These are phyloP conservation scores for Litchi chinensis DNA, from an alignment of 345 rosid species.

Conservation along the genomic window DNA sequence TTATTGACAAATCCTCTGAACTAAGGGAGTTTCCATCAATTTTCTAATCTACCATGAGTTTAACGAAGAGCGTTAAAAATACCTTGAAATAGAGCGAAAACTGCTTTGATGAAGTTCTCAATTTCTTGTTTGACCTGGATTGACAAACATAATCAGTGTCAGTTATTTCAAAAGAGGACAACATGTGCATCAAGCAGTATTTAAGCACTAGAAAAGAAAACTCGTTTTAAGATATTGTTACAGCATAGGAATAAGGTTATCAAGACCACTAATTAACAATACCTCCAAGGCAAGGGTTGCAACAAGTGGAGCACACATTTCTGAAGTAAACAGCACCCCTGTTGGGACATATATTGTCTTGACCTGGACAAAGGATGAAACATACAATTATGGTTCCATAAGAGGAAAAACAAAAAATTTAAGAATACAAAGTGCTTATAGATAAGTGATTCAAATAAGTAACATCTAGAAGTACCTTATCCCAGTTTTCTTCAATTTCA, in stretches of 20 bases:
- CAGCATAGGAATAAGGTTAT: conserved; percentile 3
- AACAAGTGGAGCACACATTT: conserved; percentile 81
- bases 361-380: conserved; percentile 51
- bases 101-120: conserved; percentile 69
- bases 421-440: background rate
- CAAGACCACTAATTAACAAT: conserved; percentile 23
- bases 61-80: conserved; percentile 6
- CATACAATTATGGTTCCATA: conserved; percentile 5
- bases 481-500: conserved; percentile 99
- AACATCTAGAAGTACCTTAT: conserved; percentile 55
- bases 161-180: background rate
- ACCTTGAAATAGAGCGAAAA: conserved; percentile 87
- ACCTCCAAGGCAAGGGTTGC: conserved; percentile 98
- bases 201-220: conserved; percentile 6
- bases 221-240: background rate
- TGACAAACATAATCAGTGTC: conserved; percentile 12
- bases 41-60: background rate
- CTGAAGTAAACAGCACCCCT: conserved; percentile 60
- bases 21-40: conserved; percentile 5
- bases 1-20: conserved; percentile 19
- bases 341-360: conserved; percentile 83
- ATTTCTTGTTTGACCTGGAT: conserved; percentile 65
- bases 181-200: background rate
- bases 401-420: background rate
- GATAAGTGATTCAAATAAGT: background rate